Evolutionary conservation across 225 moss, liverwort and hornwort species (phyloP), one percentile per base, ranked within the genome.

Genomic region (Neckera pumila): DNA sequence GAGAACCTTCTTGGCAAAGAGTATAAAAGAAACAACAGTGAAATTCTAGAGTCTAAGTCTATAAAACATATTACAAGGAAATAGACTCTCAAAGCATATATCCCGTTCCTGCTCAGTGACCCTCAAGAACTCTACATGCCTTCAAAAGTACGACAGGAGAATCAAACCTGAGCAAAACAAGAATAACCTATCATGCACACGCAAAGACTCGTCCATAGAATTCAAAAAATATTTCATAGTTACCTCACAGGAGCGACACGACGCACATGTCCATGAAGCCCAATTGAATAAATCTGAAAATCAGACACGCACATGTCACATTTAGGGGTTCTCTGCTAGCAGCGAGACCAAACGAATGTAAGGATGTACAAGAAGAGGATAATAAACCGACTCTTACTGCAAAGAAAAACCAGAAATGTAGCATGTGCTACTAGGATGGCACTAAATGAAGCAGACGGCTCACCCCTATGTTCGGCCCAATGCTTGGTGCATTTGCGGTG

Each of bases 401-500:
- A 82, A 63, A 71, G 63, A 81, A 76, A 60, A 43, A 49, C 34
- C 23, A 10, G 4, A 71, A 56, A 89, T 70, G 57, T 18, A 56
- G 61, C 20, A 76, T 75, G 59, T 57, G 49, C 81, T 43, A 84
- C 57, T 76, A 76, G 33, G 49, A 89, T 56, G 63, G 75, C 42
- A 72, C 43, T 78, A 70, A 72, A 77, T 74, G 51, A 84, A 87
- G 76, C 75, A 80, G 56, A 74, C 54, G 42, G 72, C 89, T 89
- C 90, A 96, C 96, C 96, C 83, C 98, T 94, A 83, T 94, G 91
- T 58, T 96, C 96, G 76, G 95, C 96, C 98, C 97, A 97, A 45
- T 93, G 93, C 89, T 99, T 97, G 79, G 93, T 95, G 82, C 98
- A 99, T 86, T 96, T 97, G 49, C 96, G 93, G 89, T 99, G 98